Base-by-base conservation (phyloP, 306 rosid species). In the Vicia villosa region DNA sequence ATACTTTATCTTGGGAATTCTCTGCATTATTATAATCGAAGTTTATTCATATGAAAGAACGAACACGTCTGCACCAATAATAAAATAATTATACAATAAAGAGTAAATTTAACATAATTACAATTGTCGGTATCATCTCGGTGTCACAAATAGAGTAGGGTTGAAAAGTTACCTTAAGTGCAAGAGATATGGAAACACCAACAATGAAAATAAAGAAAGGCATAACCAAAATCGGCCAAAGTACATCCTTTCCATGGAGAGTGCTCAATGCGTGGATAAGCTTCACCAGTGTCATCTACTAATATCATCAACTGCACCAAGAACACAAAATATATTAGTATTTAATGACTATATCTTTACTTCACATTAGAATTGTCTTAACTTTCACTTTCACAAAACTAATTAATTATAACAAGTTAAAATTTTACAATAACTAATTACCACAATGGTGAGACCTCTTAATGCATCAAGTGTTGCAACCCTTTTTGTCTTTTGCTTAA, bases 241-340 rank as follows among this genome's bases (percentile, higher is more conserved):
- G 98, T 92, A 61, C 95, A 92, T n/a, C 98, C 96, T 56, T 92
- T 89, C 96, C 98, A 89, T 0, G 98, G 95, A 4, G 98, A 92
- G 72, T 92, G 98, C 57, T 92, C 98, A 42, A 92, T 92, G 5
- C 86, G 81, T 2, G 96, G 63, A 77, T 87, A 92, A 28, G 80
- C 85, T 83, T 66, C 98, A 13, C 96, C 98, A 64, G 84, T 96
- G 66, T 89, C 96, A 34, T 89, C 98, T 17, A 92, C 98, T 75
- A 92, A 60, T 72, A 92, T 58, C 97, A 92, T 92, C 54, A 92
- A 72, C 97, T 92, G 15, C 52, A 15, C 38, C 49, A 30, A 34
- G 30, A 70, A 5, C 19, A 5, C 22, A 12, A 55, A 47, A 4
- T 8, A n/a, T 3, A 15, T 32, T 32, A 32, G 37, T 11, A 22